Base-by-base conservation (phyloP, 2,329 filamentous ascomycete genomes). In the Claviceps pusilla region DNA sequence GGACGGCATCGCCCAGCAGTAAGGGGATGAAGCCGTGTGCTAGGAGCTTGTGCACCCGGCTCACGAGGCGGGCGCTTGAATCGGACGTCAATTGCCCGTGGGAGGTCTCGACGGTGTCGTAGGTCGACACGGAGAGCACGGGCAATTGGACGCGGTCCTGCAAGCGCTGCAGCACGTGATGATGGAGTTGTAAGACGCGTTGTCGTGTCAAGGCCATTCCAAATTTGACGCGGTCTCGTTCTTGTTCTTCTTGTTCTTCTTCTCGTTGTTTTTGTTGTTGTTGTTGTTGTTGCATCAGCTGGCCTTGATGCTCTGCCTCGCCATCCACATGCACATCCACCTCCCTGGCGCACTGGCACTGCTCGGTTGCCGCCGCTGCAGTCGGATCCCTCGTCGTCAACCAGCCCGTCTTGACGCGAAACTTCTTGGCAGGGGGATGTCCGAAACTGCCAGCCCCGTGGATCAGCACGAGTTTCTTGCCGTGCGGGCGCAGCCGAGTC, bases 361-460 rank as follows among this genome's bases (percentile, higher is more conserved):
- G 7, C 11, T 48, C 51, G 14, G n/a, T 24, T 12, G 35, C 19
- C 43, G 3, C 43, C 43, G 35, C 11, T 3, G 35, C 11, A 10
- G 35, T 12, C 35, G 35, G 10, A 10, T 10, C 14, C 7, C 0
- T 10, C 12, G 45, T 14, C 31, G 24, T 4, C 28, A 3, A 5
- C 52, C 52, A 54, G 39, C 52, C 52, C 2, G 48, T 14, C 33
- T 54, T 54, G 19, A 55, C 53, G 14, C 16, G 16, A 19, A 51
- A 52, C 19, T 37, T 45, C 19, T 52, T 52, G 16, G 53, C 53
- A 1, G 53, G 53, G 0, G 53, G 53, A 7, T 55, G 53, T 12
- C 53, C 53, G 16, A 55, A 55, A 33, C 45, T 55, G 11, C 53
- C 53, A 4, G 53, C 53, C 2, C 53, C 53, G 29, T 55, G 53